Conservation (phyloP, 805 yeast species). For the Torulaspora franciscae region DNA sequence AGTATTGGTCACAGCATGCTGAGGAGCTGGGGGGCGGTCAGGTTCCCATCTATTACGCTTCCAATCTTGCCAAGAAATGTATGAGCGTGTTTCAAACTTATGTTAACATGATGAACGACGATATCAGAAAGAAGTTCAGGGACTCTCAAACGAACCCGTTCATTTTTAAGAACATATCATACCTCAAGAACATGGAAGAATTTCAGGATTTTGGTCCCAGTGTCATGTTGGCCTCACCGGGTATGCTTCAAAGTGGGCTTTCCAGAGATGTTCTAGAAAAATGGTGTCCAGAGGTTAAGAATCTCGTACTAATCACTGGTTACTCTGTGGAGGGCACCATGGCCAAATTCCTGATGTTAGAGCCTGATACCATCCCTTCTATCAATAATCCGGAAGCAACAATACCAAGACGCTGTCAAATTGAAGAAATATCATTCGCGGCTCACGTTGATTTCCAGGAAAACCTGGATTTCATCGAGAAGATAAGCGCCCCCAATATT, state of each 20-base stretch:
- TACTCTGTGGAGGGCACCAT: constrained; percentile 97
- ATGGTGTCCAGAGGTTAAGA: constrained; percentile 97
- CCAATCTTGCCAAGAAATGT: constrained; percentile 89
- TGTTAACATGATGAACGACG: constrained; percentile 95
- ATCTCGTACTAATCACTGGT: constrained; percentile 85
- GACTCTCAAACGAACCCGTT: constrained; percentile 86
- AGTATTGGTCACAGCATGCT: constrained; percentile 83
- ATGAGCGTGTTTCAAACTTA: constrained; percentile 97
- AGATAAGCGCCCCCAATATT: constrained; percentile 77
- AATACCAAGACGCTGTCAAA: constrained; percentile 79
- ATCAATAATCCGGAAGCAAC: constrained; percentile 70
- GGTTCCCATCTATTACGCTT: constrained; percentile 84
- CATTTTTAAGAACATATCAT: constrained; percentile 77
- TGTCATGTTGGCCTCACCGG: constrained; percentile 95
- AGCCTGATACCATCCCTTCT: constrained; percentile 88
- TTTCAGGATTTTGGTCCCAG: constrained; percentile 94
- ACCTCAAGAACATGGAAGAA: constrained; percentile 70
- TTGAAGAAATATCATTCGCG: constrained; percentile 97
- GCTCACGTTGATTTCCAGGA: constrained; percentile 98
- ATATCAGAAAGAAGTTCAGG: constrained; percentile 66
- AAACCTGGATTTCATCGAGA: constrained; percentile 84
- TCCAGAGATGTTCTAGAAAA: constrained; percentile 85
- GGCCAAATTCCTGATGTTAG: constrained; percentile 85
- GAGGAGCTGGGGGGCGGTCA: constrained; percentile 61
- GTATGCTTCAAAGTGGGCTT: constrained; percentile 96